Conservation (phyloP, 192 early-diverging fungal genomes). For the Rhizoclosmatium sp. region DNA sequence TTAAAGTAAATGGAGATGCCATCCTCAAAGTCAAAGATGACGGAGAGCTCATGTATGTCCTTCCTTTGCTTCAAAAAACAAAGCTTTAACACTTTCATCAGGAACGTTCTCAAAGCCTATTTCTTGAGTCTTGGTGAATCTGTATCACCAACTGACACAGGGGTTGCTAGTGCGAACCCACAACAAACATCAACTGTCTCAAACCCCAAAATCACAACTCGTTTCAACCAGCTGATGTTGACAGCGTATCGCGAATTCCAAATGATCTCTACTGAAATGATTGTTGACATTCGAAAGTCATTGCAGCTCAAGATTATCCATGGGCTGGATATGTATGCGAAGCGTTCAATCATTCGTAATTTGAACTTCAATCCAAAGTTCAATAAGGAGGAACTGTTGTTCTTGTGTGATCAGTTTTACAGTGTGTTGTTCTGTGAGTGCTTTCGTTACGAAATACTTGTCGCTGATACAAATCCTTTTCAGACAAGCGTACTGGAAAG, state of each 20-base stretch:
- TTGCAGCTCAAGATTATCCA: slow-evolving; percentile 91
- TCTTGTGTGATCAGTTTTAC: slow-evolving; percentile 91
- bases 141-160: slow-evolving; percentile 38
- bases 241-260: slow-evolving; percentile 93
- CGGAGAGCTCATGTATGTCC: slow-evolving; percentile 61
- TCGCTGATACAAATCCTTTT: slow-evolving; percentile 49
- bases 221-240: slow-evolving; percentile 92
- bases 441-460: background rate
- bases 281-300: slow-evolving; percentile 81
- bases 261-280: slow-evolving; percentile 73
- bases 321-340: slow-evolving; percentile 91
- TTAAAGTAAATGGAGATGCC: slow-evolving; percentile 87
- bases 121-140: slow-evolving; percentile 83
- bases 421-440: slow-evolving; percentile 61
- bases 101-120: slow-evolving; percentile 87
- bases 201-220: slow-evolving; percentile 47
- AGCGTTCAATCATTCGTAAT: slow-evolving; percentile 86
- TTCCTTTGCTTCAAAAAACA: background rate
- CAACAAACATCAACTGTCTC: slow-evolving; percentile 32
- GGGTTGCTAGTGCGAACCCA: background rate
- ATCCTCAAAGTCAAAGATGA: slow-evolving; percentile 66
- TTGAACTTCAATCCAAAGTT: slow-evolving; percentile 79
- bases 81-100: slow-evolving; percentile 35
- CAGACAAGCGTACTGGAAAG: slow-evolving; percentile 41
- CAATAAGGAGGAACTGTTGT: slow-evolving; percentile 83